A percentile compares a stretch with the other conserved stretches of the same genome.
These are phyloP conservation scores for Deinandra increscens DNA, from an alignment of 129 eudicot genomes.

Conservation along the genomic window DNA sequence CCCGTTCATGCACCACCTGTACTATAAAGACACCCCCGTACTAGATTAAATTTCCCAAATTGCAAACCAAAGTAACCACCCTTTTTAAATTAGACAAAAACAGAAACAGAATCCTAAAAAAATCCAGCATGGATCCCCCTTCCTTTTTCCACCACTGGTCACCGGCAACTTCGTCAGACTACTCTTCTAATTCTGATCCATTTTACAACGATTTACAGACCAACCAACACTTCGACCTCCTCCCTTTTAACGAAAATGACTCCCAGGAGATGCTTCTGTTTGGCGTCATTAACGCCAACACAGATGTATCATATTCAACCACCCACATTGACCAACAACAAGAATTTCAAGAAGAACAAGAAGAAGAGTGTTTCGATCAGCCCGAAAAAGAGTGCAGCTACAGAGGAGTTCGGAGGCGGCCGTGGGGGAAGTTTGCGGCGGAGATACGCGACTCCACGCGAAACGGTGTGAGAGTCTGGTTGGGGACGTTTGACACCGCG, in stretches of 20 bases:
- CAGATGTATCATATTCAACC: not conserved
- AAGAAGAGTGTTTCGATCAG: not conserved
- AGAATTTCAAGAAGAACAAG: not conserved
- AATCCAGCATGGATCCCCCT: constrained; percentile 17
- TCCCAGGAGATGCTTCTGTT: constrained; percentile 43
- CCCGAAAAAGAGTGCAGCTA: constrained; percentile 12
- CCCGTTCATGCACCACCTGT: constrained; percentile 12
- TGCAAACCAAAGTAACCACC: not conserved
- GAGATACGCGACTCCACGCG: constrained; percentile 48
- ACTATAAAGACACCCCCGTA: not conserved
- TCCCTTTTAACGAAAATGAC: constrained; percentile 44
- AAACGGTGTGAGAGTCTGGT: constrained; percentile 45
- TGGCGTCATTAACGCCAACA: constrained; percentile 20
- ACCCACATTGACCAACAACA: not conserved
- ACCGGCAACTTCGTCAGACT: constrained; percentile 12
- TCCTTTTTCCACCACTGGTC: not conserved
- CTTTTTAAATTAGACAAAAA: not conserved
- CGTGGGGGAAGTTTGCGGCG: constrained; percentile 46
- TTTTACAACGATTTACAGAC: not conserved
- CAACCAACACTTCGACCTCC: constrained; percentile 19
- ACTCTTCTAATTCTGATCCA: not conserved
- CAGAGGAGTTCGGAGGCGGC: constrained; percentile 41
- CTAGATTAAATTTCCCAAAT: not conserved
- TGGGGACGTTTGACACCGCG: constrained; percentile 44
- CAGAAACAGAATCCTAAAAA: not conserved